phyloP scores from a whole-genome alignment of 2,329 filamentous ascomycete species.

The Diaporthe amygdali region DNA sequence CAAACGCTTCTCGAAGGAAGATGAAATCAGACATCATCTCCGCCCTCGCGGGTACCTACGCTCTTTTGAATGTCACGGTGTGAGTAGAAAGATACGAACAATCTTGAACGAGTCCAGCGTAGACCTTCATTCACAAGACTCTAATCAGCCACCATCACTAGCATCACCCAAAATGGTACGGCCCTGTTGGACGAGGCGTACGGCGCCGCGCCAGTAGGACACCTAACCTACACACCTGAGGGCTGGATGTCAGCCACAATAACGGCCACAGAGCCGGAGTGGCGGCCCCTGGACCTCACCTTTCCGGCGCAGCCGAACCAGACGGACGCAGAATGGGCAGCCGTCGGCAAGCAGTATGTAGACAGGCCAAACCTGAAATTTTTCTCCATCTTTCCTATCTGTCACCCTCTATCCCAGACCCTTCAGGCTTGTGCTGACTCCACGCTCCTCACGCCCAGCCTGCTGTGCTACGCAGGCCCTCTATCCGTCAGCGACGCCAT shows the following conservation, averaged over 20 bases:
- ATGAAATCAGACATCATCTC: not conserved
- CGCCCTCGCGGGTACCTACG: conserved; percentile 11
- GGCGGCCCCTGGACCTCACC: conserved; percentile 31
- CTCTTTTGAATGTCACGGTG: conserved; percentile 13
- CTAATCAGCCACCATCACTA: not conserved
- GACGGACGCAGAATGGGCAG: conserved; percentile 34
- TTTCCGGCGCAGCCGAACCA: conserved; percentile 30
- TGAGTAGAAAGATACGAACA: not conserved
- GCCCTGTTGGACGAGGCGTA: conserved; percentile 27
- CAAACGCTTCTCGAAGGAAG: not conserved
- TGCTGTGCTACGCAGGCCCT: conserved; percentile 32
- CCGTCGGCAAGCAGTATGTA: conserved; percentile 28
- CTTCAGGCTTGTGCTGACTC: not conserved
- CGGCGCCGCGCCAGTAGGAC: conserved; percentile 30
- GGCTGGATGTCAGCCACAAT: conserved; percentile 36
- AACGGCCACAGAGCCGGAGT: conserved; percentile 32
- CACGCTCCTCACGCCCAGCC: not conserved
- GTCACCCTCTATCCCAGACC: rapidly evolving
- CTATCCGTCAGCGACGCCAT: conserved; percentile 31
- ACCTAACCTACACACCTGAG: conserved; percentile 33
- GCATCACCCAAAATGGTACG: conserved; percentile 22
- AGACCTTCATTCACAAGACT: not conserved
- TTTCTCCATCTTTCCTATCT: not conserved
- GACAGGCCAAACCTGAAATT: conserved; percentile 32
- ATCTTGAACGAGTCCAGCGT: too few relatives aligned